Percentiles rank a stretch among this genome's conserved stretches.
phyloP scores from a whole-genome alignment of 1,139 yeast species.

The Magnusiomyces ingens region DNA sequence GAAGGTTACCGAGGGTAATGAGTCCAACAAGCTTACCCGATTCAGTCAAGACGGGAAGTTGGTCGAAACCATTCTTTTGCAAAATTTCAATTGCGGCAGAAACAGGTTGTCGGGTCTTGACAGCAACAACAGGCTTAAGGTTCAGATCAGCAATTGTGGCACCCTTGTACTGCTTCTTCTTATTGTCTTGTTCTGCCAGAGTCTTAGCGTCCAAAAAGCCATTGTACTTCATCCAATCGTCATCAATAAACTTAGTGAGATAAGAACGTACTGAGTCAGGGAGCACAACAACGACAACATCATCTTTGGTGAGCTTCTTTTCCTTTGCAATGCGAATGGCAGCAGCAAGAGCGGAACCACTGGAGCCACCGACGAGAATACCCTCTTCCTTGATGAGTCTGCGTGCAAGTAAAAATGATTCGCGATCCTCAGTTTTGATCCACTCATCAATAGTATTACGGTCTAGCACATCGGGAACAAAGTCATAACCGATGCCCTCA shows the following conservation, averaged over 20 bases:
- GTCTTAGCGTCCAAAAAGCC: slow-evolving; percentile 54
- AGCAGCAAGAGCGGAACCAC: slow-evolving; percentile 81
- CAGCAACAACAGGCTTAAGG: slow-evolving; percentile 78
- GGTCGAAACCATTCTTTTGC: slow-evolving; percentile 77
- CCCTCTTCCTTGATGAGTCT: slow-evolving; percentile 83
- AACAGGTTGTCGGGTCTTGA: slow-evolving; percentile 54
- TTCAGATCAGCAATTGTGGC: slow-evolving; percentile 64
- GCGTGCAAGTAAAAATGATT: slow-evolving; percentile 74
- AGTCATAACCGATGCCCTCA: slow-evolving; percentile 90
- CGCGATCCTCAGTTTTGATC: slow-evolving; percentile 83
- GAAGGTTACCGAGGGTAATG: slow-evolving; percentile 67
- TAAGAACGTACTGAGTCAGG: slow-evolving; percentile 87
- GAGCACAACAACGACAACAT: slow-evolving; percentile 71
- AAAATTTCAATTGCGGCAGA: slow-evolving; percentile 63
- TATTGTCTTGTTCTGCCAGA: slow-evolving; percentile 38
- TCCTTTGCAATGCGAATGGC: slow-evolving; percentile 65
- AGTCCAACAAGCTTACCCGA: slow-evolving; percentile 66
- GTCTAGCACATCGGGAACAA: slow-evolving; percentile 73
- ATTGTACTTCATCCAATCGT: slow-evolving; percentile 83
- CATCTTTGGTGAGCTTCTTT: slow-evolving; percentile 64
- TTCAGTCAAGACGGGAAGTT: slow-evolving; percentile 64
- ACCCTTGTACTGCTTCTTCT: slow-evolving; percentile 45
- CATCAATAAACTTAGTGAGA: slow-evolving; percentile 82
- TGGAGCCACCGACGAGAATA: slow-evolving; percentile 80
- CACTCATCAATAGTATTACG: slow-evolving; percentile 65